These are phyloP conservation scores for Backusella liffmaniae DNA, from an alignment of 192 early-diverging fungal genomes.

Conservation along the genomic window DNA sequence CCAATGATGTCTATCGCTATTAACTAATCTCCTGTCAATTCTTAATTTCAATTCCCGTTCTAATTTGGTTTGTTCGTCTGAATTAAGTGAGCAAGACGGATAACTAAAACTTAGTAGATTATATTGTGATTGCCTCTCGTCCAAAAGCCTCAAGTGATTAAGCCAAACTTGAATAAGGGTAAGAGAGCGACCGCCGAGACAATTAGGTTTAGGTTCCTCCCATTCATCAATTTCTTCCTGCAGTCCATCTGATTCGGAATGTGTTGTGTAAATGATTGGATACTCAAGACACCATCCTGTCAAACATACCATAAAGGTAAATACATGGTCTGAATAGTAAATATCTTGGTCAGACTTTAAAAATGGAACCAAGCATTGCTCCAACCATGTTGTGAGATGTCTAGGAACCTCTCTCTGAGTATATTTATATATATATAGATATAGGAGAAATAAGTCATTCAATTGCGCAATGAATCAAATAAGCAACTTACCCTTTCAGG, in stretches of 20 bases:
- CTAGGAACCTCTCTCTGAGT: neutral
- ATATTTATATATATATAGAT: neutral
- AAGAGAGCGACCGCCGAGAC: conserved; percentile 14
- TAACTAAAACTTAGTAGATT: conserved; percentile 28
- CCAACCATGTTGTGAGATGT: conserved; percentile 3
- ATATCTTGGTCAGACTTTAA: neutral
- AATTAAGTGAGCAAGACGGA: conserved; percentile 2
- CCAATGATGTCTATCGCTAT: neutral
- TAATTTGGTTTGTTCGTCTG: conserved; percentile 4
- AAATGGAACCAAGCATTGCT: conserved; percentile 15
- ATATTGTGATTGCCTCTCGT: neutral
- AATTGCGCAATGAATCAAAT: neutral
- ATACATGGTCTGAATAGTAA: conserved; percentile 3
- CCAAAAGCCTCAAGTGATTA: neutral
- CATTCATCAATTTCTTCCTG: conserved; percentile 28
- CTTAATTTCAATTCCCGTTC: neutral
- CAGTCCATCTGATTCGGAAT: neutral
- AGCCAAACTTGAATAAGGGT: conserved; percentile 10
- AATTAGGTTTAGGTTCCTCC: conserved; percentile 24
- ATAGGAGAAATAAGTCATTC: neutral
- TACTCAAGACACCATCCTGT: conserved; percentile 39
- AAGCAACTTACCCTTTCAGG: conserved; percentile 18
- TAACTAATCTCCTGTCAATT: neutral
- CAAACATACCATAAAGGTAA: conserved; percentile 32
- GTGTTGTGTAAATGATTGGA: conserved; percentile 28